Percentiles rank a stretch among this genome's conserved stretches.
Evolutionary conservation across 805 yeast species (phyloP).

Genomic region (Metschnikowia cubensis): DNA sequence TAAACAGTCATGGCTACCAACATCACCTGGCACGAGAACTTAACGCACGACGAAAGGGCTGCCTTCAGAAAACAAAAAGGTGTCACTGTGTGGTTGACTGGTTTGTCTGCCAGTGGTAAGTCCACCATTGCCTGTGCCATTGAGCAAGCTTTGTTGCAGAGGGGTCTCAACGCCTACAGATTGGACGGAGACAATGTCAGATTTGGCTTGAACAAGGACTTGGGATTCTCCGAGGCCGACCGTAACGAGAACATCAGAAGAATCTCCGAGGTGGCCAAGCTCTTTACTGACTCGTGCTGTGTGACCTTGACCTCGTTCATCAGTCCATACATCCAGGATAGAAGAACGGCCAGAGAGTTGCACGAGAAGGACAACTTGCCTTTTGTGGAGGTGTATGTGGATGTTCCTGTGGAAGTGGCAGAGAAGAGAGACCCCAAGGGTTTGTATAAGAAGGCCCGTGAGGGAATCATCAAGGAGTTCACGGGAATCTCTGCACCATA

Average conservation of each 20-base stretch:
- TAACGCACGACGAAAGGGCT: constrained; percentile 78
- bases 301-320: constrained; percentile 89
- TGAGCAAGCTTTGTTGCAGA: constrained; percentile 73
- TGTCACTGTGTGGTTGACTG: constrained; percentile 92
- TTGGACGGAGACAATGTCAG: constrained; percentile 93
- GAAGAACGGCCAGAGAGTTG: constrained; percentile 79
- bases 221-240: constrained; percentile 88
- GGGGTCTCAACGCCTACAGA: constrained; percentile 73
- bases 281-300: constrained; percentile 89
- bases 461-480: constrained; percentile 89
- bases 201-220: constrained; percentile 91
- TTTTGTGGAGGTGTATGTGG: constrained; percentile 86
- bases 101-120: constrained; percentile 92
- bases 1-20: constrained; percentile 75
- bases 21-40: constrained; percentile 93
- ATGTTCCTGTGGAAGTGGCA: constrained; percentile 91
- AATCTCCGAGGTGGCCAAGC: constrained; percentile 88
- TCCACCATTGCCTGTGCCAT: constrained; percentile 93
- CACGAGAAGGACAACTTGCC: constrained; percentile 74
- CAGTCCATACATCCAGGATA: constrained; percentile 82
- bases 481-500: constrained; percentile 96
- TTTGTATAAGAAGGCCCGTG: constrained; percentile 92
- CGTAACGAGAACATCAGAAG: constrained; percentile 94
- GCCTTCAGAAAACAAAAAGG: constrained; percentile 74
- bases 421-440: constrained; percentile 98